Evolutionary conservation across 306 rosid species (phyloP), one percentile per base, ranked within the genome.

Genomic region (Senna tora): DNA sequence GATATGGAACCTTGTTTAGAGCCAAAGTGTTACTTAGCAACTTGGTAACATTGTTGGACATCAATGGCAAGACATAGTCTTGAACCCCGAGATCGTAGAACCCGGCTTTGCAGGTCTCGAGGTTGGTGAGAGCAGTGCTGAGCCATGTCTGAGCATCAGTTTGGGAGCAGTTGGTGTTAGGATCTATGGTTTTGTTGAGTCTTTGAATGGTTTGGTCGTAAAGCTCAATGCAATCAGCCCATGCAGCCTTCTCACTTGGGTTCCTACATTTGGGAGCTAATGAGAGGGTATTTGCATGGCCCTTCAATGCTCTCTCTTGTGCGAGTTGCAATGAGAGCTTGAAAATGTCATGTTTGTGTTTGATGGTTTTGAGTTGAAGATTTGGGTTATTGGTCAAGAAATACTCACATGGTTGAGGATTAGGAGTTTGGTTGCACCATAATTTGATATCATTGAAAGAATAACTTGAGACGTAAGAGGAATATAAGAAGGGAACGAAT

Each of bases 381-480:
- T 1, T 4, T 2, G 22, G 71, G 42, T 81, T 70, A 3, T 72
- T 25, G 76, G 25, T 65, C n/a, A 87, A 67, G 66, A 77, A 80
- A 15, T 81, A 65, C 57, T 87, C 86, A 14, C 96, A 57, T 88
- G 92, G 75, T 77, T 59, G 11, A 57, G 92, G 92, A 70, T 85
- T 49, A 0, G 96, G 96, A 6, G 96, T 85, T 75, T 89, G 84
- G 79, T 52, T 75, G 19, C 96, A 89, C 92, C 92, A 87, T 0
- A 15, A 17, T 36, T 83, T 83, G 0, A 82, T 8, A 7, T 87
- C 88, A 7, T 71, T 65, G 1, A 0, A 11, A 0, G 87, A 57
- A 74, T 84, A 83, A 0, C 63, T 34, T 28, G 64, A 43, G 7
- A 17, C 64, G 0, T 10, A 5, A 25, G 65, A 10, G 6, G 63